These are phyloP conservation scores for Polygonum aviculare DNA, from an alignment of 148 eudicot species.

Conservation along the genomic window DNA sequence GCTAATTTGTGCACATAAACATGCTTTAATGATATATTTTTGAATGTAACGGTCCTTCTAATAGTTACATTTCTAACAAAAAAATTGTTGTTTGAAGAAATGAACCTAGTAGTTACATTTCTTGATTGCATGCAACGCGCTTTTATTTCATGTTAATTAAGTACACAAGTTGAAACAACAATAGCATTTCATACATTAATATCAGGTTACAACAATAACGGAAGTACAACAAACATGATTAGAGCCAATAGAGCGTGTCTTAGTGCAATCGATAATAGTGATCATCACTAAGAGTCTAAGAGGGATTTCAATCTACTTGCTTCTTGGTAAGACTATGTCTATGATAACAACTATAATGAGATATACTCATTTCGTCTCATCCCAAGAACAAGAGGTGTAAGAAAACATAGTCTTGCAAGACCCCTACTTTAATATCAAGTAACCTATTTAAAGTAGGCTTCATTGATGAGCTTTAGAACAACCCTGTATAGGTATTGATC, in stretches of 20 bases:
- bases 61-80: not conserved
- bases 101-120: not conserved
- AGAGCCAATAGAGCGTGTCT: not conserved
- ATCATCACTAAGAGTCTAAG: conserved; percentile 4
- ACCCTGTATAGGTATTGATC: not conserved
- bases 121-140: not conserved
- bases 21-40: too few relatives aligned
- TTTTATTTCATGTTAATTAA: not conserved
- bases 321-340: not conserved
- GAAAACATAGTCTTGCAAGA: conserved; percentile 45
- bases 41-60: not conserved
- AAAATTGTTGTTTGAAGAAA: too few relatives aligned
- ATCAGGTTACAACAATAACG: not conserved
- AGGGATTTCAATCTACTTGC: not conserved
- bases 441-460: not conserved
- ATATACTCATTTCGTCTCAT: not conserved
- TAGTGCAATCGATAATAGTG: conserved; percentile 9
- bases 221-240: not conserved
- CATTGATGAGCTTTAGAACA: not conserved
- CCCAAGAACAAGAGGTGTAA: conserved; percentile 42
- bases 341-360: not conserved
- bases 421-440: conserved; percentile 14
- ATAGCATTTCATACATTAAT: not conserved
- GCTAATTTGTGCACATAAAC: too few relatives aligned
- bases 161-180: not conserved